phyloP scores from a whole-genome alignment of 83 land plant genomes.

The Picea abies region DNA sequence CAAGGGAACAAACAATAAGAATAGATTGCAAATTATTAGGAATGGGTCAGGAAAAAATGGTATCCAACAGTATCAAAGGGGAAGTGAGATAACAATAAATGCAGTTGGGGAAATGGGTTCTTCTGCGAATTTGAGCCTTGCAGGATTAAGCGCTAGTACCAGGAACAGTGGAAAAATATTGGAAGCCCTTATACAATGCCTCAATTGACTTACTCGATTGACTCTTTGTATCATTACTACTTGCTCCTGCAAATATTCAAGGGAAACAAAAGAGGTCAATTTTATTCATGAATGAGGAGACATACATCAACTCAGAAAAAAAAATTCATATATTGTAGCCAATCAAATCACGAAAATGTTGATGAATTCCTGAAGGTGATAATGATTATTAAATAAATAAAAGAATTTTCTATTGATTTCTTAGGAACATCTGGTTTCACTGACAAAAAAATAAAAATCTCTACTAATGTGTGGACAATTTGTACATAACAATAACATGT shows the following conservation, averaged over 20 bases:
- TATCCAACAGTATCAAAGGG: too few relatives aligned
- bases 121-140: too few relatives aligned
- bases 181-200: neutral
- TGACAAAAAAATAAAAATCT: neutral
- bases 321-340: neutral
- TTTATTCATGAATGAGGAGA: neutral
- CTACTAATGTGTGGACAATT: neutral
- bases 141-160: too few relatives aligned
- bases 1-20: too few relatives aligned
- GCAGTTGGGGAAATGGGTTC: too few relatives aligned
- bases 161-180: neutral
- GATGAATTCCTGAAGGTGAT: neutral
- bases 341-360: neutral
- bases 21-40: too few relatives aligned
- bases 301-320: neutral
- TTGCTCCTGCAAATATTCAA: constrained; percentile 14
- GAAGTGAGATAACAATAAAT: too few relatives aligned
- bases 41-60: too few relatives aligned
- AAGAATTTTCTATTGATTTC: too few relatives aligned
- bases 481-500: neutral
- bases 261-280: too few relatives aligned
- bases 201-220: constrained; percentile 15
- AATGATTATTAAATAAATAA: neutral
- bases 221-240: constrained; percentile 4
- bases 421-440: too few relatives aligned